These are phyloP conservation scores for Trichoderma citrinoviride DNA, from an alignment of 2,329 filamentous ascomycete genomes.

Conservation along the genomic window DNA sequence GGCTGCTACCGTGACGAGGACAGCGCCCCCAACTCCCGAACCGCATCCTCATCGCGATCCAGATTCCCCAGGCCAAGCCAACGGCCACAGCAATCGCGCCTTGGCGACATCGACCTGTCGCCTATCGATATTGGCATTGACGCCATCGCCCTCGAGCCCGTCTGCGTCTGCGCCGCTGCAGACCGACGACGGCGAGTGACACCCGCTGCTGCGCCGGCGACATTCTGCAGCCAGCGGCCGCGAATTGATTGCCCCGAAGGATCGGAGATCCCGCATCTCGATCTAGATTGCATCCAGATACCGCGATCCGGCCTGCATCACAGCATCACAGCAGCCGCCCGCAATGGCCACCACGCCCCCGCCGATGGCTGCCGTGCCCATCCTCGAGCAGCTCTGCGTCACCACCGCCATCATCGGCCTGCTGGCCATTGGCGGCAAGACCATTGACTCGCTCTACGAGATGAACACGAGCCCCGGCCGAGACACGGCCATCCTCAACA, in stretches of 20 bases:
- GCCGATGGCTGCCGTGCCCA: constrained; percentile 3
- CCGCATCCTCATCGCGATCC: constrained; percentile 5
- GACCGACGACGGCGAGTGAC: not conserved
- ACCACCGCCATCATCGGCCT: constrained; percentile 40
- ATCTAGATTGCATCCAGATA: no score
- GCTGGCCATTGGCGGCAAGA: constrained; percentile 36
- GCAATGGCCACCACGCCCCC: constrained; percentile 3
- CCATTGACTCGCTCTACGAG: constrained; percentile 37
- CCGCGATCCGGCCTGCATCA: not conserved
- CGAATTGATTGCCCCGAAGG: not conserved
- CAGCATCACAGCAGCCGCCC: not conserved
- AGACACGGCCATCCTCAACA: constrained; percentile 31
- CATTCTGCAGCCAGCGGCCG: not conserved
- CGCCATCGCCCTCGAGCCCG: not conserved
- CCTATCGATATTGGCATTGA: not conserved
- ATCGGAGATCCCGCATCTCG: not conserved
- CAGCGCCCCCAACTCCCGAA: not conserved
- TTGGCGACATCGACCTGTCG: not conserved
- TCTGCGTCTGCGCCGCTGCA: not conserved
- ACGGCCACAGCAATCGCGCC: constrained; percentile 5
- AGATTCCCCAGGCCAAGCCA: not conserved
- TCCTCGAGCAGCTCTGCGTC: constrained; percentile 34
- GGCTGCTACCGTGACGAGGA: constrained; percentile 6
- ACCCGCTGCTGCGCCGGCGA: not conserved
- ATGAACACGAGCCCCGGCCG: constrained; percentile 34